Conservation (phyloP, 1,284 basidiomycete species). For the Ustilago hordei region DNA sequence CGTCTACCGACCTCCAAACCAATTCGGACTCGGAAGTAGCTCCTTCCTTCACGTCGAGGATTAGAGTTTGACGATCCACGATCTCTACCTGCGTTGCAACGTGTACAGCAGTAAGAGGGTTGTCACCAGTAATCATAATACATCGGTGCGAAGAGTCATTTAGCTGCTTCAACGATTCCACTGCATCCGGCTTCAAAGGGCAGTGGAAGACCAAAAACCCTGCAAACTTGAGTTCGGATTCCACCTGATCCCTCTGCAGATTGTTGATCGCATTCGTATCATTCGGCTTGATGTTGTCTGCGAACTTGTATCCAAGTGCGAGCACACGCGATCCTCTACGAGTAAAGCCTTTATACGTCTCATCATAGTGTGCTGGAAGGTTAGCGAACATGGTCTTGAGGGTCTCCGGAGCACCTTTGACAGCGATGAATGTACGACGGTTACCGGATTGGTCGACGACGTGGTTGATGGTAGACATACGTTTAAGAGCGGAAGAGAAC, state of each 20-base stretch:
- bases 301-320: conserved; percentile 66
- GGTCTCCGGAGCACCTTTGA: conserved; percentile 68
- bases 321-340: conserved; percentile 67
- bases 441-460: conserved; percentile 49
- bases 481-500: conserved; percentile 68
- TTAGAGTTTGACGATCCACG: conserved; percentile 66
- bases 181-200: conserved; percentile 67
- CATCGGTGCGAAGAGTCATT: conserved; percentile 68
- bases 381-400: conserved; percentile 63
- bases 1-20: conserved; percentile 64
- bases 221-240: conserved; percentile 61
- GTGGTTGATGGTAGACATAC: conserved; percentile 66
- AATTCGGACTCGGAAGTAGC: conserved; percentile 58
- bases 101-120: conserved; percentile 67
- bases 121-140: conserved; percentile 70
- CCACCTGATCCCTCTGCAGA: conserved; percentile 63
- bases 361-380: conserved; percentile 67
- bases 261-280: conserved; percentile 51
- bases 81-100: conserved; percentile 68
- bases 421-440: conserved; percentile 56
- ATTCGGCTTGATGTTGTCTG: conserved; percentile 47
- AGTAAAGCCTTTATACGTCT: conserved; percentile 68
- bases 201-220: conserved; percentile 69
- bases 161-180: conserved; percentile 62
- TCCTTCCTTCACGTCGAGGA: conserved; percentile 63